phyloP scores from a whole-genome alignment of 2,329 filamentous ascomycete species.

The Scorias spongiosa region DNA sequence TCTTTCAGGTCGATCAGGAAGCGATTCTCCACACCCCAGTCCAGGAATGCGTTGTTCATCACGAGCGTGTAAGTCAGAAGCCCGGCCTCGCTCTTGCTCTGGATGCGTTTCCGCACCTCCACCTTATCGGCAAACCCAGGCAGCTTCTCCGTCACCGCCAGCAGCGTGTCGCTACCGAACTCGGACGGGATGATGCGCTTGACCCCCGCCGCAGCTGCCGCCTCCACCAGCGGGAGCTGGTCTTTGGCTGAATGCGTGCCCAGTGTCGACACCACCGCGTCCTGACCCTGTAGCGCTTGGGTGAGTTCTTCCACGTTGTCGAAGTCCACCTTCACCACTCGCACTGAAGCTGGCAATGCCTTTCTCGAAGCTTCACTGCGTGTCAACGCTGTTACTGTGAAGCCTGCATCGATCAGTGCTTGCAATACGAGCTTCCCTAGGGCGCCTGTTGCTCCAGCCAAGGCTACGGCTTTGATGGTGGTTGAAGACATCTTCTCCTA shows the following conservation, averaged over 20 bases:
- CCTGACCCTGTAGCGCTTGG: constrained; percentile 20
- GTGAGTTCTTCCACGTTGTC: constrained; percentile 18
- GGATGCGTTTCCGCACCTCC: constrained; percentile 21
- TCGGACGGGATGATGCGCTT: constrained; percentile 27
- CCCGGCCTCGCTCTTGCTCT: constrained; percentile 7
- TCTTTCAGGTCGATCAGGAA: constrained; percentile 18
- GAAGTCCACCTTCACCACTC: constrained; percentile 16
- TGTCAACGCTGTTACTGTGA: constrained; percentile 20
- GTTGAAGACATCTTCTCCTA: not conserved
- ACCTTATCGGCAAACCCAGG: constrained; percentile 25
- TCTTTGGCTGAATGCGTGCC: constrained; percentile 13
- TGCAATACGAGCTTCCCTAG: constrained; percentile 27
- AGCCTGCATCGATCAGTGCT: constrained; percentile 24
- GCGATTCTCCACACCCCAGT: constrained; percentile 19
- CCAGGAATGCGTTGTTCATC: constrained; percentile 23
- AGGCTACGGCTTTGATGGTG: constrained; percentile 16
- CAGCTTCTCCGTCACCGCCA: constrained; percentile 15
- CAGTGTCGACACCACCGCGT: constrained; percentile 24
- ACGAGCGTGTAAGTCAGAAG: constrained; percentile 22
- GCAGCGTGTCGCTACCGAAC: constrained; percentile 25
- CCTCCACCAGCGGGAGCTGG: constrained; percentile 23
- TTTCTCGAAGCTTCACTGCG: constrained; percentile 10
- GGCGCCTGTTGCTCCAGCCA: constrained; percentile 24
- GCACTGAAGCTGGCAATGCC: constrained; percentile 14
- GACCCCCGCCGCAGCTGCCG: constrained; percentile 24